Evolutionary conservation across 2,329 filamentous ascomycete species (phyloP), one percentile per base, ranked within the genome.

Genomic region (Incumbomyces lentus): DNA sequence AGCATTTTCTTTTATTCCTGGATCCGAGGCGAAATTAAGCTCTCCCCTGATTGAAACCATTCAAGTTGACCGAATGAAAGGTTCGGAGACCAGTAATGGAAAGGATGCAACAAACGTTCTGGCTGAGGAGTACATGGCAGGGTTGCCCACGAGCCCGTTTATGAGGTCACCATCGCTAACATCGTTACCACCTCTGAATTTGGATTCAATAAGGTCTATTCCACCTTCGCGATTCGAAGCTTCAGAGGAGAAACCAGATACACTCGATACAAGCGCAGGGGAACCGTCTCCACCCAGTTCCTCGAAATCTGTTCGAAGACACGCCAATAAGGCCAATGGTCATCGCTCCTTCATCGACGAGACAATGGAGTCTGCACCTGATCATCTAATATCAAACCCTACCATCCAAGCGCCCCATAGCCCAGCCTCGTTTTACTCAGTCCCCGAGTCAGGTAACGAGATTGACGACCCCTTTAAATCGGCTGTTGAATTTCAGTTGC

Each of bases 111-210:
- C 49, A 1, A 51, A 46, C 8, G n/a, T 48, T 33, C 48, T 54
- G 47, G 54, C 55, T 31, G 46, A 52, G 11, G 52, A 55, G n/a
- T 57, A 58, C 19, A 58, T 57, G 30, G 49, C 54, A 13, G 53
- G 54, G 40, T 46, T 58, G 10, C 46, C 51, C 12, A 30, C 19
- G 5, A 55, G 52, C 32, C 55, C 55, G 19, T 58, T 48, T 32
- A 46, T 40, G 26, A 40, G 44, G 14, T 29, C 17, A 17, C 29
- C 30, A 2, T 40, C 49, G 10, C 22, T 39, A 31, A 48, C 40
- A 17, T 49, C 40, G 10, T 35, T 40, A 14, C 47, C 3, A 14
- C 8, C 13, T 5, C 17, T 36, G 8, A 16, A 35, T 6, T 18
- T n/a, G 17, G 13, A 22, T 8, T 11, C 29, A 14, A 42, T 12